Conservation (phyloP, 352 stramenopile genomes). For the Phytophthora tubulina region DNA sequence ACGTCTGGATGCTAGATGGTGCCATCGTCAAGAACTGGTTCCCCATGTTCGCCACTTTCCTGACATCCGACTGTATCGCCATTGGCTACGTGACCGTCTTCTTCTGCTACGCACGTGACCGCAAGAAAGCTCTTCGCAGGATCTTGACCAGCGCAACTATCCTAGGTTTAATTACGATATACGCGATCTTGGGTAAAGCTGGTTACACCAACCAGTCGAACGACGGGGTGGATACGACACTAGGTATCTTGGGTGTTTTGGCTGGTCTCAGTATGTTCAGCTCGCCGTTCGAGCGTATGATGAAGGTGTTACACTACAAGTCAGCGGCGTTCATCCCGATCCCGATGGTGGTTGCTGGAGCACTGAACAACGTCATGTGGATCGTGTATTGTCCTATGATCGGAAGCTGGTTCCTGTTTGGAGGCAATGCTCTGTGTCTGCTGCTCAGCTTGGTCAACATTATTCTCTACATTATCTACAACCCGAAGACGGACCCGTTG, state of each 20-base stretch:
- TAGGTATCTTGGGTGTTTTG: conserved; percentile 44
- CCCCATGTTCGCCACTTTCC: conserved; percentile 51
- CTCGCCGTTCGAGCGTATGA: conserved; percentile 48
- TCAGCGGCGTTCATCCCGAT: conserved; percentile 49
- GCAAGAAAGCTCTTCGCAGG: conserved; percentile 34
- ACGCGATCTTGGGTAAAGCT: conserved; percentile 33
- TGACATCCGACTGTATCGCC: conserved; percentile 37
- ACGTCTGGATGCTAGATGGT: conserved; percentile 53
- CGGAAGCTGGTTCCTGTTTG: conserved; percentile 51
- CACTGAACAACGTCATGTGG: conserved; percentile 50
- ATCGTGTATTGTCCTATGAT: conserved; percentile 48
- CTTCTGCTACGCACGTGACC: conserved; percentile 40
- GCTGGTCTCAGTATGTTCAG: conserved; percentile 43
- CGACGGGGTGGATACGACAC: conserved; percentile 34
- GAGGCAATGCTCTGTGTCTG: conserved; percentile 38
- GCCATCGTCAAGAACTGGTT: conserved; percentile 46
- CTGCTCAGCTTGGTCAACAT: conserved; percentile 35
- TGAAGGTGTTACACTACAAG: conserved; percentile 48
- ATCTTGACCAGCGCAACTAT: conserved; percentile 26
- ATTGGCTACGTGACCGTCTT: conserved; percentile 40
- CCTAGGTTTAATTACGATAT: conserved; percentile 37
- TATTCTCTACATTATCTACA: conserved; percentile 43
- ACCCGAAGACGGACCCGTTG: conserved; percentile 44
- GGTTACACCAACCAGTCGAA: conserved; percentile 48
- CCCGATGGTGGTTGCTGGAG: conserved; percentile 39